Base-by-base conservation (phyloP, 2,329 filamentous ascomycete genomes). In the Ascochyta clinopodiicola region DNA sequence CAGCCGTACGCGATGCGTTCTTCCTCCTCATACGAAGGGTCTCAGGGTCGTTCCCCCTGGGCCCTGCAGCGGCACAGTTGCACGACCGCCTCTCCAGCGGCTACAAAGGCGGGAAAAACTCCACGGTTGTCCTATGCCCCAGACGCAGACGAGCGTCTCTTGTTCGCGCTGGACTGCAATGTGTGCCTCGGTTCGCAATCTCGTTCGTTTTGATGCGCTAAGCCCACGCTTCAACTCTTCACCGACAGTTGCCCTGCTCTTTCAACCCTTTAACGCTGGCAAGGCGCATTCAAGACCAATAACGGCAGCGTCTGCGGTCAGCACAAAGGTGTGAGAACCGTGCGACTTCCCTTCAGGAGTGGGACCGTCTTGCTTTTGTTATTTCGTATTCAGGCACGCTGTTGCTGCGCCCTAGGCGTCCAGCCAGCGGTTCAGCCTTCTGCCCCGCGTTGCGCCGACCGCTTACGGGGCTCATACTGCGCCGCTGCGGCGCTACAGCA, bases 361-460 rank as follows among this genome's bases (percentile, higher is more conserved):
- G n/a, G 34, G 19, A 36, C 45, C 4, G 29, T 32, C 19, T 21
- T 42, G n/a, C 25, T 38, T 45, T 36, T 22, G 15, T 17, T 7
- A 17, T 39, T 24, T 48, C 45, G 37, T 40, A 40, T 31, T 25
- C 37, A 35, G 37, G 21, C 29, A 17, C 27, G 45, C 45, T 27
- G 27, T 27, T 43, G 43, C 52, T 46, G 52, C 52, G 46, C 52
- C 52, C 42, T 42, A 46, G 46, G 52, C 52, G 19, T 45, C 22
- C 52, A 17, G 36, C 40, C 31, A 19, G 36, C 32, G n/a, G 36
- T 38, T 5, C 36, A 38, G 36, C 15, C 25, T 17, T 27, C 44
- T 46, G 44, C 44, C 44, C 44, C 44, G 35, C 44, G 32, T 12
- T 22, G 22, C 44, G 35, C 44, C 17, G 38, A 29, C 10, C 44